A percentile compares a stretch with the other conserved stretches of the same genome.
Evolutionary conservation across 192 early-diverging fungal genomes (phyloP).

Genomic region (Physocladia obscura): DNA sequence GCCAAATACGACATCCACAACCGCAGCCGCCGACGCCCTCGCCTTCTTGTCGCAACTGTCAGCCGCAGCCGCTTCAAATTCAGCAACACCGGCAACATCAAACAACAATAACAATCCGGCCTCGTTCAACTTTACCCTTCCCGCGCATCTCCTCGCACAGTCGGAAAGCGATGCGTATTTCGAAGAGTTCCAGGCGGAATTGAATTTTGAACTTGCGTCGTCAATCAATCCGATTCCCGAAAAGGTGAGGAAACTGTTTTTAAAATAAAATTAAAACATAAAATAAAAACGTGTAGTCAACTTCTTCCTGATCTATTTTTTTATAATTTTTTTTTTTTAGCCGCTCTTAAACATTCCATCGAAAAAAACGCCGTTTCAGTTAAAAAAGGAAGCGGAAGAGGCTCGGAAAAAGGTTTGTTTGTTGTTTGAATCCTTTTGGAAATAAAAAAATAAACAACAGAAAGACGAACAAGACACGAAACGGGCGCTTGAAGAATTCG

Average conservation of each 20-base stretch:
- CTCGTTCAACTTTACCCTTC: no score
- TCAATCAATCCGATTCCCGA: not conserved
- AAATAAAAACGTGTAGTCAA: no score
- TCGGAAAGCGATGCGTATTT: conserved; percentile 16
- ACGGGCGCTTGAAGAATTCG: conserved; percentile 75
- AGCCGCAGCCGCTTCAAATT: not conserved
- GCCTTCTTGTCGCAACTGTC: not conserved
- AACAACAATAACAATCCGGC: no score
- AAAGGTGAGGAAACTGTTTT: no score
- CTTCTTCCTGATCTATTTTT: not conserved
- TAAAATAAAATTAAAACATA: no score
- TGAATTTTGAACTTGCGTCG: not conserved
- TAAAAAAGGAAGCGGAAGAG: conserved; percentile 73
- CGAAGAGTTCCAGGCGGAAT: conserved; percentile 11
- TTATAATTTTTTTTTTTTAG: not conserved
- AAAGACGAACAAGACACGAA: conserved; percentile 76
- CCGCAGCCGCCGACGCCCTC: not conserved
- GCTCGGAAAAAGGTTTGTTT: conserved; percentile 65
- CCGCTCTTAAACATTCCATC: not conserved
- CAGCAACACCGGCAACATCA: not conserved
- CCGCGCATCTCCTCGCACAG: not conserved
- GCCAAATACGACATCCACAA: no score
- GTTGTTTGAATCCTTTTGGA: not conserved
- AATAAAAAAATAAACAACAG: conserved; percentile 24
- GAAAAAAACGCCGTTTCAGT: conserved; percentile 74